Conservation (phyloP, 306 rosid species). For the Sechiopsis laciniata region DNA sequence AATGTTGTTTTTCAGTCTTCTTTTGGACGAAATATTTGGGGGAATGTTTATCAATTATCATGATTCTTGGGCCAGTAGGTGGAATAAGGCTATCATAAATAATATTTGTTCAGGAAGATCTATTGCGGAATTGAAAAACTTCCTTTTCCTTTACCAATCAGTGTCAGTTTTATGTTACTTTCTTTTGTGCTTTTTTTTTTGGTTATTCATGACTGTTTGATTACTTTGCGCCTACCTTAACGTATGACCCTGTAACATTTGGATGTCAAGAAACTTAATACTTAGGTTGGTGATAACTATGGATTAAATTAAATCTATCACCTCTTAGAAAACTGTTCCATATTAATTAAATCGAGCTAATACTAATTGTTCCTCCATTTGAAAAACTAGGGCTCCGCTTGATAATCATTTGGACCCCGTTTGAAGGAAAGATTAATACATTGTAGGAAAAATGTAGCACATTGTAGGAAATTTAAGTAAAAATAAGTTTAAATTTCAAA, state of each 20-base stretch:
- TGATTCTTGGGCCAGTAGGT: constrained; percentile 10
- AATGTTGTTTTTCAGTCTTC: background rate
- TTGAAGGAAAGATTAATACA: no score
- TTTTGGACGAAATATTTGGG: background rate
- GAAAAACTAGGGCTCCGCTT: no score
- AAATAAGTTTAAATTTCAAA: no score
- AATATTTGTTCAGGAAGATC: constrained; percentile 10
- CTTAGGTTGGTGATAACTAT: no score
- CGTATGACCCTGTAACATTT: no score
- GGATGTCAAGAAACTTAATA: no score
- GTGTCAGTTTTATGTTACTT: background rate
- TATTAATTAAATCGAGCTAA: background rate
- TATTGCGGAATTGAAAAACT: background rate
- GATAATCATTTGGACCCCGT: no score
- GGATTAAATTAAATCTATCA: no score
- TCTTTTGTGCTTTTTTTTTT: background rate
- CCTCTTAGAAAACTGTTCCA: background rate
- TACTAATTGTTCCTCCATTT: background rate
- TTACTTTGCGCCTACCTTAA: no score
- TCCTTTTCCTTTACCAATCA: constrained; percentile 7
- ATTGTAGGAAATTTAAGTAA: no score
- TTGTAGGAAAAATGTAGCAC: no score
- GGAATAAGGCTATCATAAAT: constrained; percentile 12
- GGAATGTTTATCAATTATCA: background rate
- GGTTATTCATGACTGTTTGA: no score